phyloP scores from a whole-genome alignment of 495 filamentous ascomycete species.

The Staphylotrichum longicolle region DNA sequence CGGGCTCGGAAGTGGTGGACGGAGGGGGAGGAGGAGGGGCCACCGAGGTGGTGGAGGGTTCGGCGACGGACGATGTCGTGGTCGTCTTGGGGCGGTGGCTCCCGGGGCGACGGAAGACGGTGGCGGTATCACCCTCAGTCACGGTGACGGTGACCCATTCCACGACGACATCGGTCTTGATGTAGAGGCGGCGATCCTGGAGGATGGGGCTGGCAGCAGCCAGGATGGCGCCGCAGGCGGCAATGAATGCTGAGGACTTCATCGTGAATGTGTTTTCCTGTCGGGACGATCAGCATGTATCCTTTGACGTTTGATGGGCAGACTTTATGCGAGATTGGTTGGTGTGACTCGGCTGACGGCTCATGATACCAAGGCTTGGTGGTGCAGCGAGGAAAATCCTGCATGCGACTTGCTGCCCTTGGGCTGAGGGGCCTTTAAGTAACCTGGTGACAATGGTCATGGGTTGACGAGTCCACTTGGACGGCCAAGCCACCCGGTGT shows the following conservation, averaged over 20 bases:
- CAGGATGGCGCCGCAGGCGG: conserved; percentile 61
- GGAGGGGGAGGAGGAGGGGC: conserved; percentile 16
- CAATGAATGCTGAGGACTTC: conserved; percentile 64
- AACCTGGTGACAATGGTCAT: conserved; percentile 11
- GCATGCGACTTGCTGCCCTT: background rate
- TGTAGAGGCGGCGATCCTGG: conserved; percentile 56
- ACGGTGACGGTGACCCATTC: conserved; percentile 62
- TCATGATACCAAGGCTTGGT: background rate
- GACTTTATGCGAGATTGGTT: background rate
- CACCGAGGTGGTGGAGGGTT: conserved; percentile 13
- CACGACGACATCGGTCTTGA: conserved; percentile 54
- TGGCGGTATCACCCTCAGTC: conserved; percentile 41
- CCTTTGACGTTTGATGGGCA: background rate
- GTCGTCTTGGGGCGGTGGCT: conserved; percentile 21
- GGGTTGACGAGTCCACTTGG: background rate
- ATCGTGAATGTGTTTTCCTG: conserved; percentile 42
- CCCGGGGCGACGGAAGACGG: conserved; percentile 17
- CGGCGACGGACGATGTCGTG: conserved; percentile 17
- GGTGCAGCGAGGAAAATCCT: background rate
- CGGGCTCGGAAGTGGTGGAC: conserved; percentile 5
- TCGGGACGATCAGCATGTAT: background rate
- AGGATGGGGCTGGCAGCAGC: conserved; percentile 58
- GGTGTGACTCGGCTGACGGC: too few species aligned
- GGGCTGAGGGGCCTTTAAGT: background rate
- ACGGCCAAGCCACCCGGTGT: background rate